These are phyloP conservation scores for Trypanosoma platydactyli DNA, from an alignment of 208 protist genomes.

Conservation along the genomic window DNA sequence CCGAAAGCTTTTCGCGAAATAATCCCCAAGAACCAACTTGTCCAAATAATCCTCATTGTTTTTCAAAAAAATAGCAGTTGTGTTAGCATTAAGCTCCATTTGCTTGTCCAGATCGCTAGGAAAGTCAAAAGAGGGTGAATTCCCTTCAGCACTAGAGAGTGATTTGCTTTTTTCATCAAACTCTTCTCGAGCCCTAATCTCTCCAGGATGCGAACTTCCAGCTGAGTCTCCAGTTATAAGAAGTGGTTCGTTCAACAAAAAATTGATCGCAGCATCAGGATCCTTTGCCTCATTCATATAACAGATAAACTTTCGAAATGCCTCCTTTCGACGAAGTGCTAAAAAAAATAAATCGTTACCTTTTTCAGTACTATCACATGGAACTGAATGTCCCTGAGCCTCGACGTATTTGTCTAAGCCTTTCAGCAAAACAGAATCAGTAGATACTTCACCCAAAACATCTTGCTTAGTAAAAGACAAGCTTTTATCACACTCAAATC, in stretches of 20 bases:
- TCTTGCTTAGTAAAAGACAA: not conserved
- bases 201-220: not conserved
- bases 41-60: conserved; percentile 75
- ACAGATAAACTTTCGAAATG: conserved; percentile 66
- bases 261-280: conserved; percentile 56
- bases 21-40: conserved; percentile 77
- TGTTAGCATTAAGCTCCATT: conserved; percentile 14
- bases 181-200: not conserved
- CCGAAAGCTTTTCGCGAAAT: conserved; percentile 83
- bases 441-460: not conserved
- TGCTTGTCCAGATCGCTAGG: not conserved
- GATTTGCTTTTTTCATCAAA: not conserved
- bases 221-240: conserved; percentile 3
- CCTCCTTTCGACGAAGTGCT: conserved; percentile 63
- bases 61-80: conserved; percentile 59
- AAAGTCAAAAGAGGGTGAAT: conserved; percentile 11
- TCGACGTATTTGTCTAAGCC: conserved; percentile 15
- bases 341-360: conserved; percentile 46
- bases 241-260: conserved; percentile 30
- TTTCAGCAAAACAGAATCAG: not conserved
- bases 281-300: conserved; percentile 65
- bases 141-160: conserved; percentile 3
- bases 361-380: conserved; percentile 1
- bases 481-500: conserved; percentile 61
- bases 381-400: not conserved